Evolutionary conservation across 2,329 filamentous ascomycete species (phyloP).

Genomic region (Blastomyces parvus): DNA sequence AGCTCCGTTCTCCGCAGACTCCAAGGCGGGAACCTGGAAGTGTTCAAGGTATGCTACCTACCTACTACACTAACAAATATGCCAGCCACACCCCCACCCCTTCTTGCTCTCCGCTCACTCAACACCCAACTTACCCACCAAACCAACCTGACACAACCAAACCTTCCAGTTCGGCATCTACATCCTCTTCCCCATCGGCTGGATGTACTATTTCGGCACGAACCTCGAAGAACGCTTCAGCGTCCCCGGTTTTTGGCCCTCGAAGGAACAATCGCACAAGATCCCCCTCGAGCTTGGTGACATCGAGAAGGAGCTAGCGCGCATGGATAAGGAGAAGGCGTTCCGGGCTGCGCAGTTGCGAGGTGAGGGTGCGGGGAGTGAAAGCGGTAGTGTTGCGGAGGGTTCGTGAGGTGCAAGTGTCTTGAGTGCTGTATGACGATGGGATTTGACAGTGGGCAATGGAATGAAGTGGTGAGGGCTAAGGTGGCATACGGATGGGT

Average conservation of each 20-base stretch:
- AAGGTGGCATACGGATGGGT: constrained; percentile 18
- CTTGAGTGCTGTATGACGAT: background rate
- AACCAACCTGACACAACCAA: background rate
- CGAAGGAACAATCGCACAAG: constrained; percentile 45
- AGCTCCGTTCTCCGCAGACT: constrained; percentile 43
- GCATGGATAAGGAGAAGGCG: constrained; percentile 48
- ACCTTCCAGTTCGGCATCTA: constrained; percentile 81
- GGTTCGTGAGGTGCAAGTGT: background rate
- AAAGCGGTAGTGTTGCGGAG: constrained; percentile 6
- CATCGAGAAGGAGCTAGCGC: constrained; percentile 69
- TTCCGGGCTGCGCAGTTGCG: constrained; percentile 28
- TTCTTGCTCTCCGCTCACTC: background rate
- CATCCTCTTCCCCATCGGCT: constrained; percentile 95
- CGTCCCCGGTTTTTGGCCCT: constrained; percentile 90
- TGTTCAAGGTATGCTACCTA: constrained; percentile 65
- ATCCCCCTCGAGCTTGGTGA: constrained; percentile 46
- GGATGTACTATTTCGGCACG: constrained; percentile 99
- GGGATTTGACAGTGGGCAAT: background rate
- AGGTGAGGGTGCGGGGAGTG: constrained; percentile 11
- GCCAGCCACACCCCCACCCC: constrained; percentile 8
- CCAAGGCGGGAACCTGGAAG: constrained; percentile 82
- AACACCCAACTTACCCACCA: background rate
- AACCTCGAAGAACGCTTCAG: constrained; percentile 90
- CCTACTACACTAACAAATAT: background rate
- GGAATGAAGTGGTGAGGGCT: constrained; percentile 3